Evolutionary conservation across 108 stramenopile genomes (phyloP).

Genomic region (Pseudonitzschia delicatissima): DNA sequence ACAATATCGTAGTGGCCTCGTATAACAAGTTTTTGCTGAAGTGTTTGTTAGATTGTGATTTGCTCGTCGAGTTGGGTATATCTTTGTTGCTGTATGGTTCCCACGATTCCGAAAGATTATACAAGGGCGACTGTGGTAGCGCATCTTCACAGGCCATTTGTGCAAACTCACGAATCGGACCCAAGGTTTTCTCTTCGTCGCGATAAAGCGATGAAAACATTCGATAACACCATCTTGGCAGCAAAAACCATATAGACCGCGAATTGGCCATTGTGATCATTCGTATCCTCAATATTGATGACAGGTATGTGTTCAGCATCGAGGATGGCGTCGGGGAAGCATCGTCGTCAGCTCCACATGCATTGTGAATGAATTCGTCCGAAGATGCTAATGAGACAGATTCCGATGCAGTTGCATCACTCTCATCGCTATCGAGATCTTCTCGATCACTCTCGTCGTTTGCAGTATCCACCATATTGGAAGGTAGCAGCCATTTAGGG

Average conservation of each 20-base stretch:
- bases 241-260: conserved; percentile 85
- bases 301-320: conserved; percentile 57
- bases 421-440: too few relatives aligned
- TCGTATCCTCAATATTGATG: conserved; percentile 82
- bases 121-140: conserved; percentile 57
- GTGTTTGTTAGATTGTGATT: not conserved
- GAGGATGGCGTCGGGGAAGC: not conserved
- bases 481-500: conserved; percentile 20
- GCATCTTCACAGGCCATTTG: conserved; percentile 61
- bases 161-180: conserved; percentile 77
- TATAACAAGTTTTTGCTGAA: conserved; percentile 62
- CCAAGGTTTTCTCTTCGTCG: conserved; percentile 78
- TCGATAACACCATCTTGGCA: conserved; percentile 82
- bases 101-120: conserved; percentile 42
- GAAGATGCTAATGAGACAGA: conserved; percentile 11
- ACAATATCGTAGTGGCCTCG: conserved; percentile 90
- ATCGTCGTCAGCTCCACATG: not conserved
- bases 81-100: not conserved
- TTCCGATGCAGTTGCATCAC: conserved; percentile 7
- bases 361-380: not conserved
- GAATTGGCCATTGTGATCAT: conserved; percentile 92
- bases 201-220: conserved; percentile 74
- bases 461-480: not conserved
- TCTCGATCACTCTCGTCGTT: too few relatives aligned
- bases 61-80: not conserved